A percentile compares a stretch with the other conserved stretches of the same genome.
Conservation (phyloP, 192 early-diverging fungal genomes). For the Linnemannia schmuckeri region DNA sequence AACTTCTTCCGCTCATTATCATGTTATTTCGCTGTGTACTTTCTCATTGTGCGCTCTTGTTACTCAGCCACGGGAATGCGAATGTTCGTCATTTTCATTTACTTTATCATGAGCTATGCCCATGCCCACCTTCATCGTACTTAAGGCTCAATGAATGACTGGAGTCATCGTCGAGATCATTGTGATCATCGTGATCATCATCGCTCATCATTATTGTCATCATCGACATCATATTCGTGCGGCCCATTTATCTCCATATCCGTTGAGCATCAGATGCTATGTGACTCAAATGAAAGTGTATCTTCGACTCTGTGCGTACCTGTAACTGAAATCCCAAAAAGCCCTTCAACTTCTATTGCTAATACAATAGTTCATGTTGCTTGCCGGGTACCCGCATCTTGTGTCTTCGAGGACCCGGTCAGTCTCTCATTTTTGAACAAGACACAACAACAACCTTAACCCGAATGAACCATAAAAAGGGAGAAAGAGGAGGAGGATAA, state of each 20-base stretch:
- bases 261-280: neutral
- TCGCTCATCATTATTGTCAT: neutral
- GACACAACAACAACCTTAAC: neutral
- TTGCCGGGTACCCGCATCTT: neutral
- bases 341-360: neutral
- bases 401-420: neutral
- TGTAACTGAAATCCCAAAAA: neutral
- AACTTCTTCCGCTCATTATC: neutral
- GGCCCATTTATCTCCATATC: neutral
- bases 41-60: neutral
- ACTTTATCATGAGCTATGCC: neutral
- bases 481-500: neutral
- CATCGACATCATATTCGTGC: neutral
- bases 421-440: neutral
- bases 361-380: neutral
- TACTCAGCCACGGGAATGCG: neutral
- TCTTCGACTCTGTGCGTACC: neutral
- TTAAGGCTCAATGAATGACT: neutral
- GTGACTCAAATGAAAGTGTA: neutral
- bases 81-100: neutral
- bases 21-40: neutral
- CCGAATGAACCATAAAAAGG: neutral
- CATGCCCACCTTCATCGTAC: neutral
- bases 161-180: neutral
- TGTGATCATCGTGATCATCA: neutral